These are phyloP conservation scores for Lichtheimia corymbifera DNA, from an alignment of 371 early-diverging fungal genomes.

Conservation along the genomic window DNA sequence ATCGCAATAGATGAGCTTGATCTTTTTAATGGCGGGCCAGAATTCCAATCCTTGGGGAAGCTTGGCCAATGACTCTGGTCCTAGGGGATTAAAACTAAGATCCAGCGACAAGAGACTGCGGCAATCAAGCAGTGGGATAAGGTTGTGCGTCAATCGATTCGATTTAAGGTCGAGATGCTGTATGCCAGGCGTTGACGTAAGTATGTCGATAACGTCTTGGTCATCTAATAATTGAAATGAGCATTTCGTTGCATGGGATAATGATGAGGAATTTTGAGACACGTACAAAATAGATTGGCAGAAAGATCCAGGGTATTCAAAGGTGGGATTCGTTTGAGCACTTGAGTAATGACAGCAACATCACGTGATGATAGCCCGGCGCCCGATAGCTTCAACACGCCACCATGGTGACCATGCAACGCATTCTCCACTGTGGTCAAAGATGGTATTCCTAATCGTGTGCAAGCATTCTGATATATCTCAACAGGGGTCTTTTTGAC, in stretches of 20 bases:
- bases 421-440: constrained; percentile 1
- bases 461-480: constrained; percentile 27
- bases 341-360: constrained; percentile 9
- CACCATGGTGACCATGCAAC: background rate
- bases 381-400: constrained; percentile 1
- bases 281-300: constrained; percentile 27
- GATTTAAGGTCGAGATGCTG: constrained; percentile 25
- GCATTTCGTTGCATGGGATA: background rate
- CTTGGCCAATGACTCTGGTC: constrained; percentile 9
- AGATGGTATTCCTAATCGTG: constrained; percentile 3
- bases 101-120: constrained; percentile 5
- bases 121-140: constrained; percentile 1
- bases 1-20: constrained; percentile 20
- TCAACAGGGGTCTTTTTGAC: constrained; percentile 21
- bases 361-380: constrained; percentile 6
- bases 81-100: constrained; percentile 30
- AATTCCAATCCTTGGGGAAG: constrained; percentile 1
- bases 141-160: constrained; percentile 21
- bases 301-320: constrained; percentile 25
- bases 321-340: constrained; percentile 18
- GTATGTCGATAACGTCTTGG: constrained; percentile 15
- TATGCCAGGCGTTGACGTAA: constrained; percentile 9
- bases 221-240: constrained; percentile 22
- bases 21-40: constrained; percentile 10
- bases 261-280: background rate